These are phyloP conservation scores for Exophiala alcalophila DNA, from an alignment of 2,329 filamentous ascomycete species.

Conservation along the genomic window DNA sequence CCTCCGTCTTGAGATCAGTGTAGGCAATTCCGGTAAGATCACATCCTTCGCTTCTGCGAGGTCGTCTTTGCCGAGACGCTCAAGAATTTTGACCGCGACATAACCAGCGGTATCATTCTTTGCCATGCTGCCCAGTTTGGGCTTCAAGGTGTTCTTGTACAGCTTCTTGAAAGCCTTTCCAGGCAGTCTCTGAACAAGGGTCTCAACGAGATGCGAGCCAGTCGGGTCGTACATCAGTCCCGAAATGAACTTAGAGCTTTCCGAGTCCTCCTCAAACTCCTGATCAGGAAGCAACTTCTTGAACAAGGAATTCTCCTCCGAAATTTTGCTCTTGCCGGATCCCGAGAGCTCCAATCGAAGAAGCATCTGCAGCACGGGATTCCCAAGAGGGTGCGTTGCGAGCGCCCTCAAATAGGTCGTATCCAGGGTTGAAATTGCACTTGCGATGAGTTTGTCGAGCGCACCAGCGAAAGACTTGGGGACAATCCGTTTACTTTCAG, in stretches of 20 bases:
- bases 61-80: slow-evolving; percentile 82
- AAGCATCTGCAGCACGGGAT: slow-evolving; percentile 87
- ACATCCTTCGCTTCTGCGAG: slow-evolving; percentile 68
- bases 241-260: slow-evolving; percentile 77
- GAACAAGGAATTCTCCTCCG: slow-evolving; percentile 67
- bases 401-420: slow-evolving; percentile 76
- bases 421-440: slow-evolving; percentile 72
- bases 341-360: slow-evolving; percentile 79
- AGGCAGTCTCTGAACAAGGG: slow-evolving; percentile 73
- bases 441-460: slow-evolving; percentile 75
- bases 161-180: slow-evolving; percentile 89
- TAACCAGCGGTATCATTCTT: slow-evolving; percentile 90
- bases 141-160: slow-evolving; percentile 74
- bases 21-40: slow-evolving; percentile 69
- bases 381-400: slow-evolving; percentile 84
- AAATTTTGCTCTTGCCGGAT: slow-evolving; percentile 64
- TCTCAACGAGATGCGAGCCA: slow-evolving; percentile 85
- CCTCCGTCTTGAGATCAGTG: slow-evolving; percentile 70
- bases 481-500: slow-evolving; percentile 55
- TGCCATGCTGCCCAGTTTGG: slow-evolving; percentile 73
- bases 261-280: slow-evolving; percentile 67
- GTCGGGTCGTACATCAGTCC: slow-evolving; percentile 85
- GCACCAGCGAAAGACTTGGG: slow-evolving; percentile 75
- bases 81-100: slow-evolving; percentile 76
- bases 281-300: slow-evolving; percentile 76